Conservation (phyloP, 2,329 filamentous ascomycete genomes). For the Hypoxylon sp. region DNA sequence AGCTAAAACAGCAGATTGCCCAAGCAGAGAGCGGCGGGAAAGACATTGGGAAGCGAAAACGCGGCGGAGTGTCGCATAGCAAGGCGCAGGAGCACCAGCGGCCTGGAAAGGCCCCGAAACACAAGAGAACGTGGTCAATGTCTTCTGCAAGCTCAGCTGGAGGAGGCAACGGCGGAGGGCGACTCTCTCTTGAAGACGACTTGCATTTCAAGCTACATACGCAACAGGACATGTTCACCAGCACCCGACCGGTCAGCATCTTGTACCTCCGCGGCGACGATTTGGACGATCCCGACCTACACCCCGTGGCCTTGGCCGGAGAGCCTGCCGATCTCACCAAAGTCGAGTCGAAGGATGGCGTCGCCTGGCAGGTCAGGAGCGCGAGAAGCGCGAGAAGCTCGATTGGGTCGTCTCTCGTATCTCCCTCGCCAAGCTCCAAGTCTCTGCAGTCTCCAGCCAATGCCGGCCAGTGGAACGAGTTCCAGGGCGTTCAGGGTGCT, state of each 20-base stretch:
- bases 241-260: slow-evolving; percentile 79
- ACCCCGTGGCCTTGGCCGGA: slow-evolving; percentile 77
- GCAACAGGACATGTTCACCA: slow-evolving; percentile 88
- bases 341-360: slow-evolving; percentile 56
- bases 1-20: slow-evolving; percentile 90
- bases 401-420: slow-evolving; percentile 68
- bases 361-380: slow-evolving; percentile 61
- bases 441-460: slow-evolving; percentile 66
- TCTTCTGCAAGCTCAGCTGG: slow-evolving; percentile 75
- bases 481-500: slow-evolving; percentile 62
- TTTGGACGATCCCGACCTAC: slow-evolving; percentile 78
- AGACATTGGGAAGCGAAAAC: slow-evolving; percentile 71
- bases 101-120: slow-evolving; percentile 84
- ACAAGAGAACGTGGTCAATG: slow-evolving; percentile 95
- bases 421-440: slow-evolving; percentile 70
- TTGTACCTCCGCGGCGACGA: slow-evolving; percentile 81
- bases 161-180: slow-evolving; percentile 50
- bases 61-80: slow-evolving; percentile 53
- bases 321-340: slow-evolving; percentile 69
- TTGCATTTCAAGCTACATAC: slow-evolving; percentile 79
- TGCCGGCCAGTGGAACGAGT: slow-evolving; percentile 64
- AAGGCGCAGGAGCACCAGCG: slow-evolving; percentile 62
- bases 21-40: slow-evolving; percentile 76
- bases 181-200: slow-evolving; percentile 73
- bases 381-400: slow-evolving; percentile 64